Evolutionary conservation across 371 early-diverging fungal genomes (phyloP), one percentile per base, ranked within the genome.

Genomic region (Actinomortierella ambigua): DNA sequence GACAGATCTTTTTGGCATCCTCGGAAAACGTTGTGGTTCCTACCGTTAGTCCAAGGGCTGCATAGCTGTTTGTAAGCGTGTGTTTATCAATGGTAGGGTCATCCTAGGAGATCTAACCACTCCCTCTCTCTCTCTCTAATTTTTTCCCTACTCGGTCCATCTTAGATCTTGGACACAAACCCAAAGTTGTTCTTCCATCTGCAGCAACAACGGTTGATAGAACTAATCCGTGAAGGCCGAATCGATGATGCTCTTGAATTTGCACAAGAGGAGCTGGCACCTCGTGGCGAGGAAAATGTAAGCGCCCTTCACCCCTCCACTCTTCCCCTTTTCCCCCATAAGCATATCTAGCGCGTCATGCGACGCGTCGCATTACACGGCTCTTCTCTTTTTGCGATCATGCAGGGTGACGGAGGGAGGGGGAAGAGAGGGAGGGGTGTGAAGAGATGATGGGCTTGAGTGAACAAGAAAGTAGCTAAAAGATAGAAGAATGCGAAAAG

Each of bases 211-310:
- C 88, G 90, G 22, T 78, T 98, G 34, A 98, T 98, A 67, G 99
- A 98, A 70, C 80, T 91, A 47, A 97, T 98, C 43, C 88, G 96
- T 11, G 77, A 82, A 43, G 95, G 94, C 2, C 75, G 85, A 29
- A 85, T 91, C 47, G 76, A 76, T 24, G 95, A 93, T 41, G 99
- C 98, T 2, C 78, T 98, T 13, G 91, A 90, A 63, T 98, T 97
- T 84, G 98, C 99, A 1, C 95, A 95, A 67, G 97, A 97, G 53
- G 98, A 98, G 76, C 82, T 98, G 79, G 98, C 97, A 15, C 95
- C 97, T 14, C 87, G 95, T 18, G 98, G 97, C 3, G 96, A 96
- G 77, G 96, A 97, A 63, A 90, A 93, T 68, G 90, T 88, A 71
- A 56, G 75, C 34, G 53, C 13, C 44, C 23, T 26, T 55, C 51